Percentiles rank a stretch among this genome's conserved stretches.
Evolutionary conservation across 306 rosid genomes (phyloP).

Genomic region (Quercus glauca): DNA sequence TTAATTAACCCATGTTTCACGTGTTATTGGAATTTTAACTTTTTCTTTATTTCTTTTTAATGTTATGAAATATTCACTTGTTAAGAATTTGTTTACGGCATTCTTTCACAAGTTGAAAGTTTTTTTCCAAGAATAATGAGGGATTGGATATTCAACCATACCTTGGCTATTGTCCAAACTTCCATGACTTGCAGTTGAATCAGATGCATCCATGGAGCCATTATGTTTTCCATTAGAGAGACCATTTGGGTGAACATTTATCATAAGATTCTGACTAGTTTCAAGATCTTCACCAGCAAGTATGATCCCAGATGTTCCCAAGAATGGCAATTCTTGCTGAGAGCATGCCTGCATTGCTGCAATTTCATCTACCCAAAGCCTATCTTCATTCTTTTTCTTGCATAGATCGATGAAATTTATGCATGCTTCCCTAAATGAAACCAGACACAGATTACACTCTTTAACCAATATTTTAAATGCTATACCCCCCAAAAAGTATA

Average conservation of each 20-base stretch:
- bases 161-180: slow-evolving; percentile 81
- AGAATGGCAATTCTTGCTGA: slow-evolving; percentile 70
- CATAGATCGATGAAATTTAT: slow-evolving; percentile 74
- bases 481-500: neutral
- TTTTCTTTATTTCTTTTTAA: neutral
- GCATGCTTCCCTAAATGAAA: slow-evolving; percentile 83
- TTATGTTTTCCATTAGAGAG: slow-evolving; percentile 40
- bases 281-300: slow-evolving; percentile 90
- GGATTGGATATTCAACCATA: slow-evolving; percentile 26
- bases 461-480: slow-evolving; percentile 2
- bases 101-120: neutral
- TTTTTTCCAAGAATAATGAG: neutral
- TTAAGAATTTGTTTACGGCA: neutral
- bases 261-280: slow-evolving; percentile 21
- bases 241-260: slow-evolving; percentile 27
- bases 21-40: neutral
- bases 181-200: slow-evolving; percentile 79
- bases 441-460: slow-evolving; percentile 12
- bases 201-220: slow-evolving; percentile 51
- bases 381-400: slow-evolving; percentile 94
- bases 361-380: slow-evolving; percentile 89
- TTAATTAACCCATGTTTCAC: neutral
- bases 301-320: slow-evolving; percentile 75
- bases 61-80: neutral
- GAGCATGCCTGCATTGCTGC: slow-evolving; percentile 89